Evolutionary conservation across 768 basidiomycete species (phyloP).

Genomic region (Fomitopsis serialis): DNA sequence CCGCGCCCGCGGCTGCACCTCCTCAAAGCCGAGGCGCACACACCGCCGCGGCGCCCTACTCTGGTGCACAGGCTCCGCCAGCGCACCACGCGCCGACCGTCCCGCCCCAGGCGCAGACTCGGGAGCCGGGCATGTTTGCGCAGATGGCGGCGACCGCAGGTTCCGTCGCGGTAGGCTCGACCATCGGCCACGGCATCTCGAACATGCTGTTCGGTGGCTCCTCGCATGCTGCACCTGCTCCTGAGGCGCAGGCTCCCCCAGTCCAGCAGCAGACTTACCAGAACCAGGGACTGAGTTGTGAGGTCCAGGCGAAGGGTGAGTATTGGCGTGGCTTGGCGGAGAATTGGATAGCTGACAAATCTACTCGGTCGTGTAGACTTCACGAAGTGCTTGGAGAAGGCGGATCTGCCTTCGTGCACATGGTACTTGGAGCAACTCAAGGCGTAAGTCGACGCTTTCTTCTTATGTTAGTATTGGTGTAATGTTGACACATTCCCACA

Average conservation of each 20-base stretch:
- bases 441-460: slow-evolving; percentile 48
- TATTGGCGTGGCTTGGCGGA: slow-evolving; percentile 1
- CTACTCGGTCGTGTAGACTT: slow-evolving; percentile 47
- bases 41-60: slow-evolving; percentile 40
- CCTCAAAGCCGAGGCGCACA: slow-evolving; percentile 43
- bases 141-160: slow-evolving; percentile 92
- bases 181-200: slow-evolving; percentile 86
- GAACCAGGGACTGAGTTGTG: slow-evolving; percentile 56
- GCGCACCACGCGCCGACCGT: slow-evolving; percentile 32
- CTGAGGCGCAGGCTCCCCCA: slow-evolving; percentile 41
- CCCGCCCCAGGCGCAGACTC: slow-evolving; percentile 28
- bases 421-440: slow-evolving; percentile 90
- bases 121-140: slow-evolving; percentile 67
- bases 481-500: slow-evolving; percentile 22
- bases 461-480: not conserved
- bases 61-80: slow-evolving; percentile 30
- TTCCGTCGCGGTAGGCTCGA: slow-evolving; percentile 83
- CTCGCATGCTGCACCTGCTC: slow-evolving; percentile 37
- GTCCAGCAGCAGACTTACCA: slow-evolving; percentile 39
- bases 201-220: slow-evolving; percentile 83
- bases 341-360: not conserved
- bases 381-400: slow-evolving; percentile 79
- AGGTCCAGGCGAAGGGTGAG: slow-evolving; percentile 76
- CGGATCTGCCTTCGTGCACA: slow-evolving; percentile 70
- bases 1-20: slow-evolving; percentile 41